Evolutionary conservation across 345 rosid species (phyloP), one percentile per base, ranked within the genome.

Genomic region (Camelina hispida): DNA sequence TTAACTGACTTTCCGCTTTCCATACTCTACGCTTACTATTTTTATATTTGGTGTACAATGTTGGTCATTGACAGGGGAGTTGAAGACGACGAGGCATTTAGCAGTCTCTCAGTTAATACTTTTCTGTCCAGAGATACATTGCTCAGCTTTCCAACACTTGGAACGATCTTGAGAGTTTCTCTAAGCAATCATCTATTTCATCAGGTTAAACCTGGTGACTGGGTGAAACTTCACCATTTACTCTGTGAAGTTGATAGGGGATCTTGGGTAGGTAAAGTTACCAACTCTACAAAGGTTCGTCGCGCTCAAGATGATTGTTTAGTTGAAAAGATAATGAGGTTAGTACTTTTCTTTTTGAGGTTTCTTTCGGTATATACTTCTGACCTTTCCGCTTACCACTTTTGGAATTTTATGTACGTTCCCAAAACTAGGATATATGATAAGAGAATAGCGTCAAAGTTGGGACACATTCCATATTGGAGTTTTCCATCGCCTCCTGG

Each of bases 111-210:
- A 7, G 35, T 72, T 71, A 78, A 88, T 14, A 50, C 57, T 52
- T 80, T 85, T 59, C 68, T 83, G 76, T 78, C 93, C 13, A 87
- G 86, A 83, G 92, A 89, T 38, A 2, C 78, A 52, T 75, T 90
- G 15, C 76, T 77, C 78, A 78, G 85, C 51, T 86, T 95, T 82
- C 97, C 97, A 37, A 74, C 88, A 9, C 85, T 83, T 78, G 99
- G 99, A 76, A 87, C 91, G 35, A 64, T 92, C 72, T 77, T 92
- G 76, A 82, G 86, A 79, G 85, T 95, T 69, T 51, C 72, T 66
- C 46, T 83, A 76, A 82, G 83, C 58, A 75, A 54, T 60, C 78
- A 83, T 68, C 50, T 75, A 12, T 81, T 84, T 56, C 86, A 70
- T 69, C 30, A 75, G 71, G 80, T 89, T 30, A 80, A 76, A 54